Conservation (phyloP, 805 yeast genomes). For the Candida rishiriensis region DNA sequence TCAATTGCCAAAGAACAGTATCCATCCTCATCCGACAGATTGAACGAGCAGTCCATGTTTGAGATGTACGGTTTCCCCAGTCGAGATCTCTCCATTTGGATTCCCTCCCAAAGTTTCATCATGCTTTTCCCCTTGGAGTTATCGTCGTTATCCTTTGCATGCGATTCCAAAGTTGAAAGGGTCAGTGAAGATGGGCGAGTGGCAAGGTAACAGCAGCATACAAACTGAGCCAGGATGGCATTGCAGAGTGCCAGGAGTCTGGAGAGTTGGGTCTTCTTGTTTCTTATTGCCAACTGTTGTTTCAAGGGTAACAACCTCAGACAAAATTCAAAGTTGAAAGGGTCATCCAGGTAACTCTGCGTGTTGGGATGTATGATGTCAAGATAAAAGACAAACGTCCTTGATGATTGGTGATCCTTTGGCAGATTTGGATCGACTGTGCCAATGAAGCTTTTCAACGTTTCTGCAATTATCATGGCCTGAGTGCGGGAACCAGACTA, state of each 20-base stretch:
- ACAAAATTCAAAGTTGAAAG: slow-evolving; percentile 44
- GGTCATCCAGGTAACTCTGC: slow-evolving; percentile 18
- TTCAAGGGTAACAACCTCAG: slow-evolving; percentile 42
- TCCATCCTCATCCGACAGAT: slow-evolving; percentile 55
- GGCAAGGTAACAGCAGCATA: slow-evolving; percentile 31
- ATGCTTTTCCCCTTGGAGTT: too few relatives aligned
- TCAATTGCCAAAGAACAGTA: slow-evolving; percentile 43
- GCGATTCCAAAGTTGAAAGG: not conserved
- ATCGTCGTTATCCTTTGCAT: not conserved
- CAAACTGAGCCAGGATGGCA: slow-evolving; percentile 39
- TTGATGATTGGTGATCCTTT: too few relatives aligned
- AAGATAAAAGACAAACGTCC: slow-evolving; percentile 6
- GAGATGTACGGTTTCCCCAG: slow-evolving; percentile 56
- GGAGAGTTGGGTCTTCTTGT: slow-evolving; percentile 33
- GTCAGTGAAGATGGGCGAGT: slow-evolving; percentile 4
- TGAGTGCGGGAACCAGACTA: too few relatives aligned
- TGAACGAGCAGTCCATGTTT: slow-evolving; percentile 39
- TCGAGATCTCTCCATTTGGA: slow-evolving; percentile 30
- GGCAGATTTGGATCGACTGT: too few relatives aligned
- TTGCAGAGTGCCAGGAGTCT: slow-evolving; percentile 39
- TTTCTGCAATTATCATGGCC: too few relatives aligned
- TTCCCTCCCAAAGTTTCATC: slow-evolving; percentile 4
- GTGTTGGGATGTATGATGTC: slow-evolving; percentile 2
- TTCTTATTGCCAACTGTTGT: slow-evolving; percentile 38
- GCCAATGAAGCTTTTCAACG: too few relatives aligned